Evolutionary conservation across 305 asterid species (phyloP).

Genomic region (Fraxinus greggii): DNA sequence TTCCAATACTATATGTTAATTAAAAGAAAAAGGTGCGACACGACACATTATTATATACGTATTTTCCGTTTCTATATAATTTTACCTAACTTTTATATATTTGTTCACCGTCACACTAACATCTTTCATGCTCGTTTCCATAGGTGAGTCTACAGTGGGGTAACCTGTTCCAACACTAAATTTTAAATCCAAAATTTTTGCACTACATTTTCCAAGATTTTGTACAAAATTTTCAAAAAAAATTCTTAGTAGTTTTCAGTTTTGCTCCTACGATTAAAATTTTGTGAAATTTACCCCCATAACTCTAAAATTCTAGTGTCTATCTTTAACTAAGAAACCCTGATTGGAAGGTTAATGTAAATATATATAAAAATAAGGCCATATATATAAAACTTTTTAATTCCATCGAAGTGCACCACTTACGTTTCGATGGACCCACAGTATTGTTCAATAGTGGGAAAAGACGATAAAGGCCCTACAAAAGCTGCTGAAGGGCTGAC

Average conservation of each 20-base stretch:
- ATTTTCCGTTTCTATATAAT: neutral
- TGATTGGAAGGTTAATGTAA: neutral
- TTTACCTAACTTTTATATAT: conserved; percentile 34
- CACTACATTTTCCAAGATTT: too few species aligned
- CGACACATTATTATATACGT: neutral
- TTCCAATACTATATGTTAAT: neutral
- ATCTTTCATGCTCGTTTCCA: conserved; percentile 53
- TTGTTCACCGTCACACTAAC: conserved; percentile 6
- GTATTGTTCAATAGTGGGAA: conserved; percentile 17
- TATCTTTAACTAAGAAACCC: conserved; percentile 19
- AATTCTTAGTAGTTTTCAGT: too few species aligned
- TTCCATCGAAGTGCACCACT: conserved; percentile 51
- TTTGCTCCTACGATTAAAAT: too few species aligned
- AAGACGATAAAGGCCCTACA: conserved; percentile 43
- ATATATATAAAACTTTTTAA: conserved; percentile 25
- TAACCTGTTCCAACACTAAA: too few species aligned
- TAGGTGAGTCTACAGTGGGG: too few species aligned
- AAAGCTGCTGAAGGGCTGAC: conserved; percentile 25
- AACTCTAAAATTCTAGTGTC: conserved; percentile 39
- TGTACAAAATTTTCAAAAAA: too few species aligned
- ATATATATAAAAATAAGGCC: conserved; percentile 2
- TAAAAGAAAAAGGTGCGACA: neutral
- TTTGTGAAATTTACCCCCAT: too few species aligned
- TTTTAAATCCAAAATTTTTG: too few species aligned
- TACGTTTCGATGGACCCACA: conserved; percentile 25